Evolutionary conservation across 257 asterid species (phyloP), one percentile per base, ranked within the genome.

Genomic region (Plantago elongata): DNA sequence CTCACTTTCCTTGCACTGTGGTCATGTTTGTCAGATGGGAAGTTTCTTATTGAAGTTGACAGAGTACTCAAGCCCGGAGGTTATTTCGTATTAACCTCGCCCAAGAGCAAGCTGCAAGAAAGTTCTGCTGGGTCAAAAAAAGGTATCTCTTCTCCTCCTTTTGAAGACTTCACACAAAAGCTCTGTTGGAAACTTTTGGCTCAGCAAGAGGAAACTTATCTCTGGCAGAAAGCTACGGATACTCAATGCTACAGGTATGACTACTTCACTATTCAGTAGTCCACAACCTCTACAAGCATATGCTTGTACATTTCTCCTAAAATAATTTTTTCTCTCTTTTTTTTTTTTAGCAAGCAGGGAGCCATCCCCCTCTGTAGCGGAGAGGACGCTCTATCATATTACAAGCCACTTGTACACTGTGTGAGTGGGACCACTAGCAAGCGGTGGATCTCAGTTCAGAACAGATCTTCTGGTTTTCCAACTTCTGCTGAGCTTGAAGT

Each of bases 21-120:
- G 75, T 67, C 44, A 47, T 77, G 48, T 84, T 42, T 69, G 51
- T 71, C 98, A 92, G 97, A 79, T 78, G 94, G 99, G 47, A 63
- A 81, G 70, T 77, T 80, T 62, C 96, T 92, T 66, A 79, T 89
- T 61, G 99, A 92, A 83, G 85, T 83, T 65, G 99, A 92, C 65
- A 91, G 99, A 75, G 66, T 92, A 63, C 94, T 89, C 77, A 92
- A 77, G 81, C 99, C 99, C 3, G 99, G 99, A 69, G 96, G 97
- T 69, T 92, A 89, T 83, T 71, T 92, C 72, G 96, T 89, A 58
- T 74, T 92, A 74, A 89, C 97, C 73, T 83, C 95, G 54, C 90
- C 95, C 55, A 68, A 71, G 70, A 81, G 83, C 74, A 79, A 73
- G 72, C 85, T 71, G 70, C 87, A 83, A 43, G 86, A 76, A 65